Base-by-base conservation (phyloP, 345 rosid species). In the Moricandia moricandioides region DNA sequence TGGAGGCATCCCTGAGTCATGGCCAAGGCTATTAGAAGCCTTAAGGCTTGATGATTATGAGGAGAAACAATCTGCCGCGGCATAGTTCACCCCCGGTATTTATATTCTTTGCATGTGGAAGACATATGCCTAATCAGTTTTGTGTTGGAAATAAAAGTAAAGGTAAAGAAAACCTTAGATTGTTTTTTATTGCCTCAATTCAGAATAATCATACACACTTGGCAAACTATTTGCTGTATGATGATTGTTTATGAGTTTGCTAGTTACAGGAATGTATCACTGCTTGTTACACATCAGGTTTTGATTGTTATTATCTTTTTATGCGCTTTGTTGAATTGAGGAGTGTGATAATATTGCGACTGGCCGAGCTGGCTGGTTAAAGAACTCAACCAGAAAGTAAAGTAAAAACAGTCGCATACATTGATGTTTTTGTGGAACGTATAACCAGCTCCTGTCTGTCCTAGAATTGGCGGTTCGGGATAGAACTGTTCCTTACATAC, bases 351-450 rank as follows among this genome's bases (percentile, higher is more conserved):
- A 6, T 29, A 55, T 71, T 83, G 94, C 91, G 76, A 87, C 94
- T 89, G 95, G 97, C 96, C 97, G 92, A 91, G 96, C 88, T 90
- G 90, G 77, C 47, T 87, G 97, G 98, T 85, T 86, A 3, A 78
- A 91, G 91, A 78, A 57, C 55, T 59, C 73, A 84, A 73, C 89
- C 93, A 85, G 66, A 74, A 89, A 84, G 93, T 89, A 89, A 89
- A 86, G 89, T 87, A 73, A 79, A 79, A 58, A 85, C 96, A 85
- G 97, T 82, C 79, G 96, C 93, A 78, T 79, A 90, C 45, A 86
- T 58, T 43, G 64, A 83, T 9, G 10, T 11, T 8, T 12, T 27
- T 0, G n/a, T 1, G 79, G 85, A 86, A 83, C 80, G 62, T 72
- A 74, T 70, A 76, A 85, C 95, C 97, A 86, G 90, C 89, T 88